These are phyloP conservation scores for Aspergillus bridgeri DNA, from an alignment of 495 filamentous ascomycete species.

Conservation along the genomic window DNA sequence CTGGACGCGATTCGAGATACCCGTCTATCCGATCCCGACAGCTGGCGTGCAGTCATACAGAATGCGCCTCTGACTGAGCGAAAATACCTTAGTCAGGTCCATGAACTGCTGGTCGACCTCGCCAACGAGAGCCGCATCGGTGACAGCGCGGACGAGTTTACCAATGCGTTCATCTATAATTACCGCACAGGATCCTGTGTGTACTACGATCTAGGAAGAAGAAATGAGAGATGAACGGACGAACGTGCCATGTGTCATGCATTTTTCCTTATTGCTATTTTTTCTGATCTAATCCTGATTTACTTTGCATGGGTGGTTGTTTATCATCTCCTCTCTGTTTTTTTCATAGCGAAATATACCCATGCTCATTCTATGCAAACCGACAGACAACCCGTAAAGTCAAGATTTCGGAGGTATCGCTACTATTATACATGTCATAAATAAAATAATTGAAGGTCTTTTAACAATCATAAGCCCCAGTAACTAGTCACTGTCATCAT, in stretches of 20 bases:
- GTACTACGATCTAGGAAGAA: constrained; percentile 64
- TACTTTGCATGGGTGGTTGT: constrained; percentile 7
- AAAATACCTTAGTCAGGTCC: constrained; percentile 81
- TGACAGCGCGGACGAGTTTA: constrained; percentile 46
- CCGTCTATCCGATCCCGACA: constrained; percentile 74
- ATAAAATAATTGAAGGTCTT: constrained; percentile 12
- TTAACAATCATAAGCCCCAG: constrained; percentile 11
- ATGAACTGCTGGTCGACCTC: constrained; percentile 66
- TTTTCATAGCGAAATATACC: constrained; percentile 35
- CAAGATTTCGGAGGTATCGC: constrained; percentile 34
- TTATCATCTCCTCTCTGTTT: constrained; percentile 24
- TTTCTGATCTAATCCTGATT: constrained; percentile 8
- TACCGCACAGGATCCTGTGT: constrained; percentile 72
- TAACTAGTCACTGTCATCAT: constrained; percentile 72
- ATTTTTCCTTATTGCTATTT: constrained; percentile 8
- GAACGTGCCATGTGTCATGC: constrained; percentile 15
- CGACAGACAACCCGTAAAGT: constrained; percentile 9
- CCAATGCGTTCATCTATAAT: constrained; percentile 79
- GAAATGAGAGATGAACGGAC: constrained; percentile 24
- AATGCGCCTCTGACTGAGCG: constrained; percentile 71
- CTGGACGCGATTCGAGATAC: constrained; percentile 75
- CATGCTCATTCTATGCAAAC: constrained; percentile 15
- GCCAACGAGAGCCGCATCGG: constrained; percentile 46
- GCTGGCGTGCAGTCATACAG: constrained; percentile 82
- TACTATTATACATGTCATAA: constrained; percentile 36